phyloP scores from a whole-genome alignment of 495 filamentous ascomycete genomes.

The Hyaloscypha finlandica region DNA sequence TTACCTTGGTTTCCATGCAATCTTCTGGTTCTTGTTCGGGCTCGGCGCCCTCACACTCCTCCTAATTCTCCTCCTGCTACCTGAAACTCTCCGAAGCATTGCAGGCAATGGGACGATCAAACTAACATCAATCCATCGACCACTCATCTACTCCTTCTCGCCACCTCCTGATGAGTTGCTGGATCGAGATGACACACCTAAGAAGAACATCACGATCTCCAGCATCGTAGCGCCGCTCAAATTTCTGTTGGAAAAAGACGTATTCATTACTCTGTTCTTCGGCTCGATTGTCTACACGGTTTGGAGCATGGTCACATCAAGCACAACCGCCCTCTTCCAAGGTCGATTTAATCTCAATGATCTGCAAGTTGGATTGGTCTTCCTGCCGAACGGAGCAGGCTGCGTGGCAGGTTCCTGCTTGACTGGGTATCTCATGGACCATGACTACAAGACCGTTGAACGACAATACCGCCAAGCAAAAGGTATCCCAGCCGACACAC shows the following conservation, averaged over 20 bases:
- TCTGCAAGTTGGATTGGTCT: slow-evolving; percentile 63
- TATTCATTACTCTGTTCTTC: slow-evolving; percentile 46
- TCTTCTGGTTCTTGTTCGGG: slow-evolving; percentile 60
- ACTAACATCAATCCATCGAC: slow-evolving; percentile 19
- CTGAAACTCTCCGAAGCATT: slow-evolving; percentile 55
- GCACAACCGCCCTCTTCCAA: slow-evolving; percentile 56
- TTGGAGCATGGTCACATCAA: slow-evolving; percentile 59
- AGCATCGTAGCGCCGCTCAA: slow-evolving; percentile 9
- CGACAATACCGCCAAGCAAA: slow-evolving; percentile 13
- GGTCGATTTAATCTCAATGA: slow-evolving; percentile 61
- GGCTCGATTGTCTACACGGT: slow-evolving; percentile 52
- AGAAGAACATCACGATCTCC: slow-evolving; percentile 16
- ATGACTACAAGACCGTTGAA: slow-evolving; percentile 49
- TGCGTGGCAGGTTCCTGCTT: slow-evolving; percentile 64
- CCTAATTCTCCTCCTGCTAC: slow-evolving; percentile 45
- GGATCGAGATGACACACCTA: neutral
- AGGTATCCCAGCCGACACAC: slow-evolving; percentile 1
- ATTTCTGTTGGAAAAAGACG: slow-evolving; percentile 22
- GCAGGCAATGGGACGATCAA: slow-evolving; percentile 54
- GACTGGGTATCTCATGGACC: slow-evolving; percentile 59
- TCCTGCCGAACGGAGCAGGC: slow-evolving; percentile 61
- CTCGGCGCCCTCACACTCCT: slow-evolving; percentile 46
- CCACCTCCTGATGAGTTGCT: slow-evolving; percentile 1
- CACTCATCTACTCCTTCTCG: slow-evolving; percentile 16
- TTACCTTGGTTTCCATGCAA: slow-evolving; percentile 52